phyloP scores from a whole-genome alignment of 225 moss, liverwort and hornwort species.

The Ulota crispa region DNA sequence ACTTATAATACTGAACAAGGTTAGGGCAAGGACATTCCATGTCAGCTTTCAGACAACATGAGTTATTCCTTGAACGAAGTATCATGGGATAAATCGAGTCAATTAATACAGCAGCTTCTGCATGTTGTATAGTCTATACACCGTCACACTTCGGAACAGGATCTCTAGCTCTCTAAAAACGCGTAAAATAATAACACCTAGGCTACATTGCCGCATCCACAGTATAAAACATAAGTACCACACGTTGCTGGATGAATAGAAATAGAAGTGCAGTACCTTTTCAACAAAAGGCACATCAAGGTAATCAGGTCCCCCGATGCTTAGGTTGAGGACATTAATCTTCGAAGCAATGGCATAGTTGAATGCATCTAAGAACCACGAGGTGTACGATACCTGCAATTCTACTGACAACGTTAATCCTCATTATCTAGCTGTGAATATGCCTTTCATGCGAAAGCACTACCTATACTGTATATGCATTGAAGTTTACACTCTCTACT shows the following conservation, averaged over 20 bases:
- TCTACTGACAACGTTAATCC: constrained; percentile 50
- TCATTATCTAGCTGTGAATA: constrained; percentile 26
- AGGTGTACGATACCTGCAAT: constrained; percentile 95
- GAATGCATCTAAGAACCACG: constrained; percentile 99
- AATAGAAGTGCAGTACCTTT: constrained; percentile 56
- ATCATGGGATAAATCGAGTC: background rate
- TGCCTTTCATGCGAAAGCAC: background rate
- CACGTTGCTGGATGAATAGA: constrained; percentile 9
- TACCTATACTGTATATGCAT: background rate
- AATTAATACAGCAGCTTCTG: background rate
- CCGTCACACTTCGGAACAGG: background rate
- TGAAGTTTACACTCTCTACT: background rate
- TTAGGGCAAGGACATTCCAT: background rate
- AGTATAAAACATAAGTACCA: background rate
- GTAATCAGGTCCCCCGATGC: constrained; percentile 96
- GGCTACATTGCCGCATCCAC: background rate
- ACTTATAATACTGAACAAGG: background rate
- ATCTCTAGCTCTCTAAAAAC: background rate
- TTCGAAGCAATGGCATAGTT: constrained; percentile 95
- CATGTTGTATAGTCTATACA: background rate
- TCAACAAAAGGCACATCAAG: constrained; percentile 94
- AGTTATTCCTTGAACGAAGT: background rate
- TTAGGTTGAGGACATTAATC: constrained; percentile 96
- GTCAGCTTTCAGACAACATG: background rate
- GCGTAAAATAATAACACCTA: background rate